Evolutionary conservation across 2,329 filamentous ascomycete genomes (phyloP), one percentile per base, ranked within the genome.

Genomic region (Coniochaeta pulveracea): DNA sequence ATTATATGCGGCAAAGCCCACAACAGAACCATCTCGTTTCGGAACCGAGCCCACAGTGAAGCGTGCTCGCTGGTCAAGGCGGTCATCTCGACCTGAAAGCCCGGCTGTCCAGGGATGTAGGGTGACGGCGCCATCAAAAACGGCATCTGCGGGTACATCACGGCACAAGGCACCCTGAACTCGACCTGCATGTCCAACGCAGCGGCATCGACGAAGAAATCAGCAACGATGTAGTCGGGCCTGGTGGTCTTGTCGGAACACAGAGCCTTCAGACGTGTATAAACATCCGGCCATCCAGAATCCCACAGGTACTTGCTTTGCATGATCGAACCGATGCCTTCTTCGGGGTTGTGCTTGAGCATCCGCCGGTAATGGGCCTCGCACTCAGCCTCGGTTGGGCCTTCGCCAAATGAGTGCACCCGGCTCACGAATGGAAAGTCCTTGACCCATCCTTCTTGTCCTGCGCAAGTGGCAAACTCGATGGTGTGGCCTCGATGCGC

Each of bases 131-230:
- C 41, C 51, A 61, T 54, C 2, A 49, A 35, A 18, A 47, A 52
- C 0, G 58, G 58, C 56, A 60, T 60, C 35, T 60, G 53, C 2
- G 58, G 55, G 49, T 50, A 57, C 10, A 58, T 43, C n/a, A 50
- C 46, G 6, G 57, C 55, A 6, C 61, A 44, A 4, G 58, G 58
- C 2, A 63, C 34, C 8, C 43, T 39, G 25, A 53, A 52, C 42
- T 62, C 47, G 12, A 44, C 35, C 6, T 52, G 47, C 30, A 63
- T 58, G 34, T 63, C 60, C 31, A 49, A 44, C 3, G 50, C 56
- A 0, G 56, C 57, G 5, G 53, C 50, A 6, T 63, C 58, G 15
- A 54, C 55, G 23, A 63, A 60, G 47, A 60, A 63, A 31, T 63
- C 60, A 0, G 56, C 56, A 4, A 63, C 34, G 16, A 63, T 56